phyloP scores from a whole-genome alignment of 139 green algal species.

The Haematococcus lacustris region DNA sequence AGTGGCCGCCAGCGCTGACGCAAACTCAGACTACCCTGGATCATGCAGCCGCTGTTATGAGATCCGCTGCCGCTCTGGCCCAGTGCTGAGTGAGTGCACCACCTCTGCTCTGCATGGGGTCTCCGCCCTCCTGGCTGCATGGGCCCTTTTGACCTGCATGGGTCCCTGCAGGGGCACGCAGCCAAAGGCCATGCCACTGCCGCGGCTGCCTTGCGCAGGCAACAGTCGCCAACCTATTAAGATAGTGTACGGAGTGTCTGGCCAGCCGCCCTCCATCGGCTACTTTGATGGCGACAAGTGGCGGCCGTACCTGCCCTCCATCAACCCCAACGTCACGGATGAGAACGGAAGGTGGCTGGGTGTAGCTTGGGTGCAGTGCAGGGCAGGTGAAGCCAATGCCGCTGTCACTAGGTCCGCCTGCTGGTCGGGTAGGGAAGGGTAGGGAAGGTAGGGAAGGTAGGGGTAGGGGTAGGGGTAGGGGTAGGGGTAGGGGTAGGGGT shows the following conservation, averaged over 20 bases:
- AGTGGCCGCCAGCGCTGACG: conserved; percentile 7
- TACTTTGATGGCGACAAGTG: conserved; percentile 27
- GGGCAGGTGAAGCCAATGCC: not conserved
- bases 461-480: too few species aligned
- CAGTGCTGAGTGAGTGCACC: not conserved
- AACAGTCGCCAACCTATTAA: conserved; percentile 5
- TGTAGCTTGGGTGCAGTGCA: not conserved
- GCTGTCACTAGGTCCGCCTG: not conserved
- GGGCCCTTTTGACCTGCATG: not conserved
- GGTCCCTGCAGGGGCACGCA: not conserved
- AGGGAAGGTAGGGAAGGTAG: too few species aligned
- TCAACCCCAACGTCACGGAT: conserved; percentile 26
- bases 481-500: too few species aligned
- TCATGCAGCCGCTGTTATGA: conserved; percentile 9
- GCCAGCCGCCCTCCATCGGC: not conserved
- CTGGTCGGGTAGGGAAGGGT: not conserved
- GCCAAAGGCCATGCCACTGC: not conserved
- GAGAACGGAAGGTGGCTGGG: not conserved
- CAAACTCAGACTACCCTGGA: conserved; percentile 18
- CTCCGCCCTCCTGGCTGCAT: not conserved
- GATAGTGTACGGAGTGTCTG: not conserved
- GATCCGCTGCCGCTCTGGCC: not conserved
- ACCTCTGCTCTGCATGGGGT: not conserved
- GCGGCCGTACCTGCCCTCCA: conserved; percentile 26
- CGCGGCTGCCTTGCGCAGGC: conserved; percentile 1